phyloP scores from a whole-genome alignment of 495 filamentous ascomycete species.

The Xylaria scruposa region DNA sequence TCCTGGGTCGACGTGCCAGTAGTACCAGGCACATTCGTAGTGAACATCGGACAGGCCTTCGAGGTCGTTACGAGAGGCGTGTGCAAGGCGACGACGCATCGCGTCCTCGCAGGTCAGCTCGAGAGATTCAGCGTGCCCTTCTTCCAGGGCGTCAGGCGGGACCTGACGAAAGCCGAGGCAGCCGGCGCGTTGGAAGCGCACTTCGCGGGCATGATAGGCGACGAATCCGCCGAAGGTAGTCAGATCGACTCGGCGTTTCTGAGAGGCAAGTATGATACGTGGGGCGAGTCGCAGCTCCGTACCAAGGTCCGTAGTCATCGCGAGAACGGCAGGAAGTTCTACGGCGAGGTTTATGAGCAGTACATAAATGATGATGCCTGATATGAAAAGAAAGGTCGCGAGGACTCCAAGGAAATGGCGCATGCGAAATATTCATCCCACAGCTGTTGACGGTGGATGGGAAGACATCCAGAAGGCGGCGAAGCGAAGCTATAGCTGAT shows the following conservation, averaged over 20 bases:
- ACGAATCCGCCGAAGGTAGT: conserved; percentile 33
- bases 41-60: conserved; percentile 65
- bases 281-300: conserved; percentile 55
- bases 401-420: too few relatives aligned
- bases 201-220: conserved; percentile 34
- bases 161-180: conserved; percentile 49
- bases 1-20: conserved; percentile 59
- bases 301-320: conserved; percentile 54
- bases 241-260: conserved; percentile 53
- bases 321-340: conserved; percentile 50
- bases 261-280: conserved; percentile 52
- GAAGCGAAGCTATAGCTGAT: background rate
- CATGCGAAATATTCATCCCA: too few relatives aligned
- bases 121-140: conserved; percentile 56
- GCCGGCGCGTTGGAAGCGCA: conserved; percentile 39
- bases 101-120: conserved; percentile 42
- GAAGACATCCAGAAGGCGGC: background rate
- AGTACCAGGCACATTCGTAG: conserved; percentile 57
- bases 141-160: conserved; percentile 53
- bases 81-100: conserved; percentile 60
- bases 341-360: conserved; percentile 46
- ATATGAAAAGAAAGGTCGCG: background rate
- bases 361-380: conserved; percentile 45
- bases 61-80: conserved; percentile 61
- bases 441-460: background rate